Base-by-base conservation (phyloP, 2,329 filamentous ascomycete species). In the Waltergamsia citrina region DNA sequence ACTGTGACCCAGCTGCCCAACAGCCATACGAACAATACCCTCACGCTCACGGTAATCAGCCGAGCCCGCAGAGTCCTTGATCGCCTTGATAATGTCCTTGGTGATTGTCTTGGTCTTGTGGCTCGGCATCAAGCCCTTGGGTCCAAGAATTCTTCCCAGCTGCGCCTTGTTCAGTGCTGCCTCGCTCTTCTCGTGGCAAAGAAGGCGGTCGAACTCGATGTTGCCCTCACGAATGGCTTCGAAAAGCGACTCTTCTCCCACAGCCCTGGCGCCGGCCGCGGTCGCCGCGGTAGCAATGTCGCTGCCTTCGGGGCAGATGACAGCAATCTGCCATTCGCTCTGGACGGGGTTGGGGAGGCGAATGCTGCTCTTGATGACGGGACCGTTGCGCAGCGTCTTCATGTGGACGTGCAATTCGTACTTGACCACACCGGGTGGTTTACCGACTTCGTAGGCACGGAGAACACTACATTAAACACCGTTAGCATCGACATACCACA, bases 101-200 rank as follows among this genome's bases (percentile, higher is more conserved):
- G 94, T 86, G 36, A 98, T 83, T 1, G 92, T 96, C 43, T 86
- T 87, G 41, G 77, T 77, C 68, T 94, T 94, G 39, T 73, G 63
- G 54, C 76, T 93, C 6, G 92, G 92, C 92, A 98, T 96, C 51
- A 98, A 60, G 3, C 88, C 88, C 58, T 76, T 80, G 29, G 93
- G 92, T 50, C 92, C 92, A 15, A 98, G 67, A 28, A 94, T 71
- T 43, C 81, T 74, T 42, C 83, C 90, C 42, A 98, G 57, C 1
- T 74, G 76, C 23, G 87, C 81, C 65, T 92, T 88, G 54, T 81
- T 82, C 49, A 98, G 65, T 37, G 83, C 86, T 34, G 73, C 70
- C 45, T 92, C 67, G 46, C 80, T 87, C 46, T 85, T 77, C 33
- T 71, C 69, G 57, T 95, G 88, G 61, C 86, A 94, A 46, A 98